phyloP scores from a whole-genome alignment of 2,329 filamentous ascomycete genomes.

The Diaporthe ampelina region DNA sequence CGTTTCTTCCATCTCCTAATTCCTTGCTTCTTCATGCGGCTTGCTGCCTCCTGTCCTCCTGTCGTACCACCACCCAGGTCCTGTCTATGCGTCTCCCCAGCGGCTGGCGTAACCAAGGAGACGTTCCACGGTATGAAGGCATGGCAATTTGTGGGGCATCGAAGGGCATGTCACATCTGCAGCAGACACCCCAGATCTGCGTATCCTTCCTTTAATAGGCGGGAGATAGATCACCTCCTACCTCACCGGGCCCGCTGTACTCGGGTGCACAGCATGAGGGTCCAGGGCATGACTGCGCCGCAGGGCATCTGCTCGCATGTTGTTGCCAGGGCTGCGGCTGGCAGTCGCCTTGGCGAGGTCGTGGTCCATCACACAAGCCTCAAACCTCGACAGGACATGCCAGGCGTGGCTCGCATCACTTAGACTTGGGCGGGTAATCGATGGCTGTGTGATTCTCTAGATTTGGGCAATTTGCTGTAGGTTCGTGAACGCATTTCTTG shows the following conservation, averaged over 20 bases:
- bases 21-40: constrained; percentile 2
- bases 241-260: constrained; percentile 37
- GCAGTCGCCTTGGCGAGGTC: constrained; percentile 16
- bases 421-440: background rate
- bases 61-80: constrained; percentile 11
- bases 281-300: constrained; percentile 17
- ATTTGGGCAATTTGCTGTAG: background rate
- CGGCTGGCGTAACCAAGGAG: constrained; percentile 16
- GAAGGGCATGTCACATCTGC: constrained; percentile 12
- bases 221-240: constrained; percentile 27
- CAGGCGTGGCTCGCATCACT: constrained; percentile 33
- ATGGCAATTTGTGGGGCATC: constrained; percentile 1
- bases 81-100: constrained; percentile 1
- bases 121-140: constrained; percentile 13
- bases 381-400: background rate
- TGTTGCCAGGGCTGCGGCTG: constrained; percentile 23
- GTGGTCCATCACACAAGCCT: constrained; percentile 20
- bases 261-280: constrained; percentile 13
- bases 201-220: constrained; percentile 27
- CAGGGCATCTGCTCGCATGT: constrained; percentile 23
- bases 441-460: background rate
- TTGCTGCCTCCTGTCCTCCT: constrained; percentile 16
- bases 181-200: constrained; percentile 25
- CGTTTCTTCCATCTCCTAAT: background rate
- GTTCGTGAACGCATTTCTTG: constrained; percentile 2